Evolutionary conservation across 73 alveolate genomes (phyloP).

Genomic region (Stentor coeruleus): DNA sequence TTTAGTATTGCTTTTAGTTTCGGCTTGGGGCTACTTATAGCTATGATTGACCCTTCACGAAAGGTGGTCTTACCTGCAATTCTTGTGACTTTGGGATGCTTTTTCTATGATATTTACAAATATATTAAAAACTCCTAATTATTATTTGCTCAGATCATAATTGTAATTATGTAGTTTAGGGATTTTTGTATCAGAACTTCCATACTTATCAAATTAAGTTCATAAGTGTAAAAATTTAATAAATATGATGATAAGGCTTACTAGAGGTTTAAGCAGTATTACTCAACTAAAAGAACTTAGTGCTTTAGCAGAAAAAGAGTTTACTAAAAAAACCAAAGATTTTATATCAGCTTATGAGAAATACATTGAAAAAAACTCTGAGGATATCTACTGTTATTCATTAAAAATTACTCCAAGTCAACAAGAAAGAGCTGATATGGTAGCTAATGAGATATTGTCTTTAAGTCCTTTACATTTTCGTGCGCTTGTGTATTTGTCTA

Average conservation of each 20-base stretch:
- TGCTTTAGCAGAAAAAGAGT: neutral
- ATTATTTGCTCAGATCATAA: too few species aligned
- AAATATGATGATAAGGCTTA: too few species aligned
- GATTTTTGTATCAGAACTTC: too few species aligned
- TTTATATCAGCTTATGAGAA: neutral
- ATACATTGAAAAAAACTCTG: neutral
- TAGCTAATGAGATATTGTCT: neutral
- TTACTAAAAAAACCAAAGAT: neutral
- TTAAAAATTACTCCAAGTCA: neutral
- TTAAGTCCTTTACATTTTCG: neutral
- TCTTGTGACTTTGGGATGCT: neutral
- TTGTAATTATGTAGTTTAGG: too few species aligned
- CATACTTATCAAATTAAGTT: too few species aligned
- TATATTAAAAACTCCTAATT: too few species aligned
- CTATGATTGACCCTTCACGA: neutral
- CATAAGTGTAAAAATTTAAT: too few species aligned
- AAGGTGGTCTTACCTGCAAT: neutral
- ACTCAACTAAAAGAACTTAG: too few species aligned
- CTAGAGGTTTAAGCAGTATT: too few species aligned
- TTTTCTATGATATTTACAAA: neutral
- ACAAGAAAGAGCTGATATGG: neutral
- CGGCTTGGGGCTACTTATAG: neutral
- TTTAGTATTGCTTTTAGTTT: neutral
- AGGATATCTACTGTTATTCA: neutral
- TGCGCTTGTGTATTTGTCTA: neutral